These are phyloP conservation scores for Tetrahymena elliotti DNA, from an alignment of 73 alveolate genomes.

Conservation along the genomic window DNA sequence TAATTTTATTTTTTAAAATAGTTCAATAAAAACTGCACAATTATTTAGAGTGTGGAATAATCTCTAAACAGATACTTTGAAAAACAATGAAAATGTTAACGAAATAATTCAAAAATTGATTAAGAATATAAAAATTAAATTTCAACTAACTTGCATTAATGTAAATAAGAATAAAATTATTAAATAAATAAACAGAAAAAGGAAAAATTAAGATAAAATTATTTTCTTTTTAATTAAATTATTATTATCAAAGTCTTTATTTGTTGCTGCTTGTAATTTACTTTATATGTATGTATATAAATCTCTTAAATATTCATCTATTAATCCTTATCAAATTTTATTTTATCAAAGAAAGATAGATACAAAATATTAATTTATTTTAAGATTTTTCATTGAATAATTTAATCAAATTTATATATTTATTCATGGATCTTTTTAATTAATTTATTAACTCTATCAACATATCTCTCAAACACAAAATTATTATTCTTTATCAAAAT, in stretches of 20 bases:
- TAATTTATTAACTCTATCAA: neutral
- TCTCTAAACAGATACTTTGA: neutral
- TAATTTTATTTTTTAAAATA: neutral
- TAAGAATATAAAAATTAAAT: too few species aligned
- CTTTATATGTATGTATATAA: neutral
- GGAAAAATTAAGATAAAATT: too few species aligned
- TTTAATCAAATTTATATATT: neutral
- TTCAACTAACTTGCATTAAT: neutral
- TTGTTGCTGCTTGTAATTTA: neutral
- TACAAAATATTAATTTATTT: neutral
- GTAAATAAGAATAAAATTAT: neutral
- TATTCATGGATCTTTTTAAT: neutral
- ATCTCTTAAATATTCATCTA: neutral
- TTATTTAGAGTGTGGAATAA: neutral
- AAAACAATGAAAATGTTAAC: neutral
- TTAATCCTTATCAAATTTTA: neutral
- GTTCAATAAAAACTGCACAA: neutral
- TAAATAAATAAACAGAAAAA: neutral
- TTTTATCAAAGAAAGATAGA: neutral
- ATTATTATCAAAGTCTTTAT: neutral
- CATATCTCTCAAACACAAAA: neutral
- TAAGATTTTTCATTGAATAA: neutral
- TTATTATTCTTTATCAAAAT: neutral
- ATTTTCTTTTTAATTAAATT: neutral
- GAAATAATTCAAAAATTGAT: neutral